Evolutionary conservation across 78 protist species (phyloP).

Genomic region (Dictyostelium intermedium): DNA sequence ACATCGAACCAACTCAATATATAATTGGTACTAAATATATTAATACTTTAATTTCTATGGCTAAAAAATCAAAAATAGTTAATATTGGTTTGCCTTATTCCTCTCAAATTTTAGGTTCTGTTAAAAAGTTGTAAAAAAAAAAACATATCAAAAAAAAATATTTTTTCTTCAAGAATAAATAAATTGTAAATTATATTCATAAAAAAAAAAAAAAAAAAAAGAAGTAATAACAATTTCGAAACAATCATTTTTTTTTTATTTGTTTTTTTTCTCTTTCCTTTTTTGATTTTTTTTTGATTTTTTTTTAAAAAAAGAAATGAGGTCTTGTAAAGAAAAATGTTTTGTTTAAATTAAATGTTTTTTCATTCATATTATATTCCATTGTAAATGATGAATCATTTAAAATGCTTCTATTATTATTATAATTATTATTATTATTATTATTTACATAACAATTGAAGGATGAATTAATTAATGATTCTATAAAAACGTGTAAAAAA

Average conservation of each 20-base stretch:
- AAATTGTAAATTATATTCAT: background rate
- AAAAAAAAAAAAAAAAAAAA: background rate
- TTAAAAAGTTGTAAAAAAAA: background rate
- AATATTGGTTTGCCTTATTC: background rate
- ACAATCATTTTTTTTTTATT: background rate
- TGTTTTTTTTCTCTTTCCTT: too few species aligned
- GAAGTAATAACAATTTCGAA: background rate
- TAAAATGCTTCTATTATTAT: too few species aligned
- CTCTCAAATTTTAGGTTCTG: background rate
- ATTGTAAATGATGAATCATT: background rate
- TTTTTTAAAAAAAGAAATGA: background rate
- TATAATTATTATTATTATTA: too few species aligned
- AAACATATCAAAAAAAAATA: background rate
- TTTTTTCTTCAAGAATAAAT: background rate
- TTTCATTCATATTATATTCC: background rate
- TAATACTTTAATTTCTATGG: background rate
- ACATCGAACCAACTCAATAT: slow-evolving; percentile 19
- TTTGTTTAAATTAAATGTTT: background rate
- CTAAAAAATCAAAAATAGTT: background rate
- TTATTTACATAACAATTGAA: background rate
- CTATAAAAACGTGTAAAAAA: background rate
- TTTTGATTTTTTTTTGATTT: too few species aligned
- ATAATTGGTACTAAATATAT: slow-evolving; percentile 3
- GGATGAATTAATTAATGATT: background rate
- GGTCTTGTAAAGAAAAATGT: background rate